phyloP scores from a whole-genome alignment of 805 yeast species.

The Candida ficus region DNA sequence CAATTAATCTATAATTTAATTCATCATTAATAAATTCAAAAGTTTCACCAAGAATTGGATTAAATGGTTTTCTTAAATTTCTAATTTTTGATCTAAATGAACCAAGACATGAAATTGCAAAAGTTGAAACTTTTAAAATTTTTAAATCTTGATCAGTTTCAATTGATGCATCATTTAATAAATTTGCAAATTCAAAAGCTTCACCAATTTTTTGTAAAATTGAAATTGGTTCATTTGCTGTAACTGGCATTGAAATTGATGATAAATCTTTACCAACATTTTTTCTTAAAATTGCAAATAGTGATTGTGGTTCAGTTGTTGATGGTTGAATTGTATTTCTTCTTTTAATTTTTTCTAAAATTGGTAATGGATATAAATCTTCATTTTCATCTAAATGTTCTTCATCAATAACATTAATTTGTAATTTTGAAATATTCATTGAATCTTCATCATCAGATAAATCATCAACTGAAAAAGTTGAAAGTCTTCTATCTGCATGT shows the following conservation, averaged over 20 bases:
- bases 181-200: constrained; percentile 64
- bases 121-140: constrained; percentile 66
- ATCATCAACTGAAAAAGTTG: constrained; percentile 19
- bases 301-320: constrained; percentile 70
- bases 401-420: constrained; percentile 2
- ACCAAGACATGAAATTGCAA: constrained; percentile 74
- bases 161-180: constrained; percentile 56
- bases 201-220: constrained; percentile 79
- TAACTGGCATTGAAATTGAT: constrained; percentile 87
- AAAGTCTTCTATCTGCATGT: constrained; percentile 4
- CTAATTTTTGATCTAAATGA: constrained; percentile 70
- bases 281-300: constrained; percentile 74
- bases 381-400: constrained; percentile 5
- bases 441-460: constrained; percentile 23
- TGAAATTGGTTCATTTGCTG: constrained; percentile 87
- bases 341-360: constrained; percentile 38
- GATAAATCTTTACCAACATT: constrained; percentile 90
- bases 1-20: constrained; percentile 61
- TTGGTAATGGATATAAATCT: constrained; percentile 68
- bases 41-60: constrained; percentile 91
- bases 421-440: constrained; percentile 18
- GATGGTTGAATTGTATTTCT: constrained; percentile 56
- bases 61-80: constrained; percentile 84
- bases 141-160: constrained; percentile 47
- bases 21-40: constrained; percentile 87